These are phyloP conservation scores for Cryphonectria radicalis DNA, from an alignment of 2,329 filamentous ascomycete genomes.

Conservation along the genomic window DNA sequence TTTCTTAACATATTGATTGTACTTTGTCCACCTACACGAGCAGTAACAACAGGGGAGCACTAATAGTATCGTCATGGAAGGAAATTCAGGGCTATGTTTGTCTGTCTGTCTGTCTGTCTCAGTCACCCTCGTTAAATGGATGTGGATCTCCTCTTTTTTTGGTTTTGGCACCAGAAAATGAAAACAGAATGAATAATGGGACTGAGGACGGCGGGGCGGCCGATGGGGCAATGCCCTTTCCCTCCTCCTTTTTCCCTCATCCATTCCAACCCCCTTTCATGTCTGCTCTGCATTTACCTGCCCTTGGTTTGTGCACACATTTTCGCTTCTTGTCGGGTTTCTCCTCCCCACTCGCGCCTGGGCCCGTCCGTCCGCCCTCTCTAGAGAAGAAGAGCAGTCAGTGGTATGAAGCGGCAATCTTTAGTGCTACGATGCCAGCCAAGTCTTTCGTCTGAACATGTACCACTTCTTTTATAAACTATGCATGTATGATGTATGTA, in stretches of 20 bases:
- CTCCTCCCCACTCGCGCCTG: not conserved
- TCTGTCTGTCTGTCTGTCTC: not conserved
- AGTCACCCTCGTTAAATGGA: not conserved
- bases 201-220: not conserved
- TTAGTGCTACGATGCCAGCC: not conserved
- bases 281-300: not conserved
- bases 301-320: not conserved
- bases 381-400: no score
- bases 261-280: not conserved
- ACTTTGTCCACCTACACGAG: not conserved
- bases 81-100: not conserved
- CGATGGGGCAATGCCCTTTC: not conserved
- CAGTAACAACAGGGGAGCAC: not conserved
- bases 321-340: not conserved
- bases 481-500: not conserved
- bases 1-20: no score
- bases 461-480: not conserved
- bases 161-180: not conserved
- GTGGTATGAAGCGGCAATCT: not conserved
- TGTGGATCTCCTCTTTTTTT: slow-evolving; percentile 6
- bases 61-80: not conserved
- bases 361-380: not conserved
- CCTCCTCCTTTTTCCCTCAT: not conserved
- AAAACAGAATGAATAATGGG: not conserved
- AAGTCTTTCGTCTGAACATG: not conserved